Evolutionary conservation across 2,329 filamentous ascomycete species (phyloP).

Genomic region (Elsinoe batatas): DNA sequence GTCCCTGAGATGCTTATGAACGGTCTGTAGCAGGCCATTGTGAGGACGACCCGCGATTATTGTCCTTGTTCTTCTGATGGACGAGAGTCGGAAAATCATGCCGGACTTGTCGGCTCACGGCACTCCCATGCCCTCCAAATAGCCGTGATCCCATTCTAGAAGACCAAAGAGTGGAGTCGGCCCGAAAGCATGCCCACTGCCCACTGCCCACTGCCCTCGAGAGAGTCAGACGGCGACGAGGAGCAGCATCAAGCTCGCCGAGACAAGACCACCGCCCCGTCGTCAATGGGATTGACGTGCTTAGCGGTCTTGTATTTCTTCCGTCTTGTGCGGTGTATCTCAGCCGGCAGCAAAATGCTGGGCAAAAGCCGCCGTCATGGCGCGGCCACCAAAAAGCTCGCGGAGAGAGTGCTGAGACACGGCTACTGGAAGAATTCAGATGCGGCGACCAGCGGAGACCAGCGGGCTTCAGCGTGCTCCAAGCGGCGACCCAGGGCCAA

Average conservation of each 20-base stretch:
- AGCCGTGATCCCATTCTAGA: not conserved
- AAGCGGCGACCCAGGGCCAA: not conserved
- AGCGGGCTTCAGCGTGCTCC: too few species aligned
- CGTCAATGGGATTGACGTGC: constrained; percentile 4
- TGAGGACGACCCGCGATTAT: not conserved
- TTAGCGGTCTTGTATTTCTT: constrained; percentile 6
- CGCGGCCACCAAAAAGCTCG: not conserved
- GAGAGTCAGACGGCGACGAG: not conserved
- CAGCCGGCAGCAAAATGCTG: not conserved
- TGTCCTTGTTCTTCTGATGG: not conserved
- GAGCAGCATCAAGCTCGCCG: constrained; percentile 1
- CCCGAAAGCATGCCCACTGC: not conserved
- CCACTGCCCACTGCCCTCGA: not conserved
- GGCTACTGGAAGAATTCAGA: constrained; percentile 8
- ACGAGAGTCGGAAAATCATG: constrained; percentile 1
- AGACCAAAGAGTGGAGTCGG: constrained; percentile 1
- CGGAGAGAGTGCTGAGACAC: constrained; percentile 3
- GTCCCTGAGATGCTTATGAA: not conserved
- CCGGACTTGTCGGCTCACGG: not conserved
- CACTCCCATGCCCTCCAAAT: not conserved
- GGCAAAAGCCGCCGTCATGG: not conserved
- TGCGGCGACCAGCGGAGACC: constrained; percentile 1
- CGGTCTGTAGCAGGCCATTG: not conserved
- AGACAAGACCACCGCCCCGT: not conserved
- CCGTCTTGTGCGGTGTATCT: constrained; percentile 5